These are phyloP conservation scores for Citeromyces hawaiiensis DNA, from an alignment of 1,139 yeast species.

Conservation along the genomic window DNA sequence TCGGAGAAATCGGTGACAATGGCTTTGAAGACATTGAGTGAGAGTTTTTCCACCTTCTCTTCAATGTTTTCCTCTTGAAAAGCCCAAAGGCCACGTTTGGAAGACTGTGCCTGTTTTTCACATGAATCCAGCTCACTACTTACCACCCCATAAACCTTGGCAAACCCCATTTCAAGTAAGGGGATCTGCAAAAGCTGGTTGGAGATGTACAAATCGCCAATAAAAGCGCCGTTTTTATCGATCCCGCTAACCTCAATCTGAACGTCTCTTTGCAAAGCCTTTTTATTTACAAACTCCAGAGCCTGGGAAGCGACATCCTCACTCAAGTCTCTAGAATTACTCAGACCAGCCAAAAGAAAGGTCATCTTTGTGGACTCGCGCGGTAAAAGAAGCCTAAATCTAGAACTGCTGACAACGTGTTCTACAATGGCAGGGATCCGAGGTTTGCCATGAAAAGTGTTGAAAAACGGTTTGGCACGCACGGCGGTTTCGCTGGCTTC, in stretches of 20 bases:
- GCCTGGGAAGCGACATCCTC: slow-evolving; percentile 26
- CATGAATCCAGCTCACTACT: slow-evolving; percentile 46
- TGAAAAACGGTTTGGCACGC: slow-evolving; percentile 63
- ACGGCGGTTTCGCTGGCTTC: slow-evolving; percentile 69
- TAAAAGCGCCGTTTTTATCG: slow-evolving; percentile 73
- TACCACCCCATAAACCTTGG: slow-evolving; percentile 52
- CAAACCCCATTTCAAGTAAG: slow-evolving; percentile 55
- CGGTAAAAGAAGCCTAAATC: slow-evolving; percentile 57
- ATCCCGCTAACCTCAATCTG: slow-evolving; percentile 54
- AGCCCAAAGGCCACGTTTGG: slow-evolving; percentile 55
- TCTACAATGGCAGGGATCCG: slow-evolving; percentile 61
- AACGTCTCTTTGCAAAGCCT: slow-evolving; percentile 60
- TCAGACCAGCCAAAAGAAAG: slow-evolving; percentile 65
- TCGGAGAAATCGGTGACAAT: slow-evolving; percentile 41
- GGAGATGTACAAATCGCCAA: slow-evolving; percentile 53
- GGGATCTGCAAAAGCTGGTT: slow-evolving; percentile 50
- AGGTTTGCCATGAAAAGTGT: slow-evolving; percentile 56
- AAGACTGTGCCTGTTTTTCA: slow-evolving; percentile 44
- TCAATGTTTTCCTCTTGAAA: slow-evolving; percentile 18
- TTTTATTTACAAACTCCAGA: slow-evolving; percentile 36
- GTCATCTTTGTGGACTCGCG: slow-evolving; percentile 60
- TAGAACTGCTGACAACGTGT: slow-evolving; percentile 49
- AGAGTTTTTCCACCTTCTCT: slow-evolving; percentile 11
- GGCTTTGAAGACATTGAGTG: slow-evolving; percentile 31
- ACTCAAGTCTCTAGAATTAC: slow-evolving; percentile 32